A percentile compares a stretch with the other conserved stretches of the same genome.
phyloP scores from a whole-genome alignment of 805 yeast genomes.

The Saccharomycopsis synnaedendra region DNA sequence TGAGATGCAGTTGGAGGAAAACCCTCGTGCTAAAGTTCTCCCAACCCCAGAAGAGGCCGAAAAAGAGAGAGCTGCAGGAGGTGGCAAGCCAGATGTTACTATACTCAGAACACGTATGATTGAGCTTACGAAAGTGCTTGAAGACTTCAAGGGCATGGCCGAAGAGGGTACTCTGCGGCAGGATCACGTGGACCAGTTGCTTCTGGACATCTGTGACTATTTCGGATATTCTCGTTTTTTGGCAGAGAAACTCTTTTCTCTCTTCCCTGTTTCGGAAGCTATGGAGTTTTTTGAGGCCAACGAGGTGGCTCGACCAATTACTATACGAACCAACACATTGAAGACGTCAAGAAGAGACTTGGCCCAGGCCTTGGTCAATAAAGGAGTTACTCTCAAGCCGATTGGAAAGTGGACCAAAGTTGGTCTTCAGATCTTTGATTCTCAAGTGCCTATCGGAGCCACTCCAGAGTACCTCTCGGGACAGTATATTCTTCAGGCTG shows the following conservation, averaged over 20 bases:
- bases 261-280: slow-evolving; percentile 92
- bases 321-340: slow-evolving; percentile 95
- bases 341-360: slow-evolving; percentile 91
- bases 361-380: slow-evolving; percentile 87
- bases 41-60: slow-evolving; percentile 62
- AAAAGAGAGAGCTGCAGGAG: slow-evolving; percentile 32
- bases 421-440: slow-evolving; percentile 93
- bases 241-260: slow-evolving; percentile 86
- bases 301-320: slow-evolving; percentile 92
- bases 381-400: slow-evolving; percentile 96
- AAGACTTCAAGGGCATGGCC: slow-evolving; percentile 70
- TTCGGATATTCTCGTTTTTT: slow-evolving; percentile 87
- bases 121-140: slow-evolving; percentile 88
- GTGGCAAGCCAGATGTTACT: slow-evolving; percentile 62
- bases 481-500: slow-evolving; percentile 95
- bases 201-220: slow-evolving; percentile 82
- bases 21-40: slow-evolving; percentile 63
- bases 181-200: slow-evolving; percentile 67
- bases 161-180: slow-evolving; percentile 83
- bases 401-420: slow-evolving; percentile 98
- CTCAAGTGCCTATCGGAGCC: slow-evolving; percentile 99
- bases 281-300: slow-evolving; percentile 98
- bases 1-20: slow-evolving; percentile 18
- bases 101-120: slow-evolving; percentile 87
- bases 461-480: slow-evolving; percentile 98